Conservation (phyloP, 148 eudicot genomes). For the Beta vulgaris region DNA sequence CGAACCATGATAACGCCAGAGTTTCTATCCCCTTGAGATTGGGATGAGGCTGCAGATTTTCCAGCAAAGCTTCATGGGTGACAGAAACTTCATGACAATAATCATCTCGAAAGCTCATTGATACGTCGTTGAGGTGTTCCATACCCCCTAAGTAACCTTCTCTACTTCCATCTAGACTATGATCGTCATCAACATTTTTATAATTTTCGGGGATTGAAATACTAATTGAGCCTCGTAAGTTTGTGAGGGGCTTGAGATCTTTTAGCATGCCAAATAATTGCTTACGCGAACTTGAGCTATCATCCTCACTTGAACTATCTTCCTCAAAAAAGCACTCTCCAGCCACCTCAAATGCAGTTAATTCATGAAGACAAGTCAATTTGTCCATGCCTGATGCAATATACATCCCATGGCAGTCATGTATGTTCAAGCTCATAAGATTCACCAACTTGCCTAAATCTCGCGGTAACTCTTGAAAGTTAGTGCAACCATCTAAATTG, state of each 20-base stretch:
- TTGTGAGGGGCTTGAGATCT: conserved; percentile 4
- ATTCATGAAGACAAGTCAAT: conserved; percentile 2
- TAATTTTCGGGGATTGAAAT: background rate
- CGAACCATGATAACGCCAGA: background rate
- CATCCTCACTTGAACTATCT: background rate
- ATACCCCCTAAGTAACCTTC: conserved; percentile 8
- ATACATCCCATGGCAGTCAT: background rate
- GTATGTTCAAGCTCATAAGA: conserved; percentile 2
- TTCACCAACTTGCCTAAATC: conserved; percentile 3
- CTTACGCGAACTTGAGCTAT: background rate
- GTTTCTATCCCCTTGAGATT: background rate
- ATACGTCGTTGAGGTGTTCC: conserved; percentile 3
- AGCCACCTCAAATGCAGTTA: conserved; percentile 1
- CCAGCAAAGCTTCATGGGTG: conserved; percentile 16
- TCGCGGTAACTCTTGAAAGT: background rate
- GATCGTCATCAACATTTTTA: background rate
- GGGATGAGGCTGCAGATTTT: conserved; percentile 9
- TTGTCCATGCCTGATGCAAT: conserved; percentile 21
- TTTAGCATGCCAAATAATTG: background rate
- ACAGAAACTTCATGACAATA: background rate
- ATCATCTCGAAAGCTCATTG: background rate
- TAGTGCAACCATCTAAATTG: background rate
- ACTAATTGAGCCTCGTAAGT: background rate
- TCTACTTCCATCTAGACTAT: background rate
- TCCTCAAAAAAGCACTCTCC: background rate